phyloP scores from a whole-genome alignment of 306 rosid species.

The Castanopsis chinensis region DNA sequence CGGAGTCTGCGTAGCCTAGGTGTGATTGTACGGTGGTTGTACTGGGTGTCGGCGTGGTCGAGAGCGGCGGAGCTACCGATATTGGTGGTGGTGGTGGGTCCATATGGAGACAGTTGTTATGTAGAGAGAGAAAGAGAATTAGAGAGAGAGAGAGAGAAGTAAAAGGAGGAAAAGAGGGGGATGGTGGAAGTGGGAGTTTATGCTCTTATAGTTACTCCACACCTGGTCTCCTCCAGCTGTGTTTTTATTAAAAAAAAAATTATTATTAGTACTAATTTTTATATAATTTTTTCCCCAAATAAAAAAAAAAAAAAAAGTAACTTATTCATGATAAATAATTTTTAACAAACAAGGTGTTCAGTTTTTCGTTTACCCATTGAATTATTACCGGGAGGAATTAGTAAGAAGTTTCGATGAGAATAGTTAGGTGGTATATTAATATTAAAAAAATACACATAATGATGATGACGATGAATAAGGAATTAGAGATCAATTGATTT shows the following conservation, averaged over 20 bases:
- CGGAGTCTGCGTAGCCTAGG: conserved; percentile 58
- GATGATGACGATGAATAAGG: too few species aligned
- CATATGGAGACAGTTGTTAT: conserved; percentile 18
- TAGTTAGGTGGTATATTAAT: too few species aligned
- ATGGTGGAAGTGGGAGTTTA: not conserved
- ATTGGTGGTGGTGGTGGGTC: conserved; percentile 34
- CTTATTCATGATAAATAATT: too few species aligned
- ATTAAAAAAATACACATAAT: too few species aligned
- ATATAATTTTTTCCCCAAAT: not conserved
- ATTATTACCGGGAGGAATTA: too few species aligned
- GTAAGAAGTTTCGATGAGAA: too few species aligned
- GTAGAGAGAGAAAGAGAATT: not conserved
- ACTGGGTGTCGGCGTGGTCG: conserved; percentile 29
- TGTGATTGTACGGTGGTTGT: conserved; percentile 25
- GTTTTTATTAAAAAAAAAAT: not conserved
- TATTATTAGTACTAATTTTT: not conserved
- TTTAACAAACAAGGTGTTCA: too few species aligned
- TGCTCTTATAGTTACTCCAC: conserved; percentile 40
- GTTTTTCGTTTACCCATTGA: accelerated
- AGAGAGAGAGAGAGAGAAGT: conserved; percentile 7
- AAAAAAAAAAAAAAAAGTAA: too few species aligned
- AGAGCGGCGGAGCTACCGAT: conserved; percentile 22
- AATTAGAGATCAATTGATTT: too few species aligned
- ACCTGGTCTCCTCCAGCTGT: conserved; percentile 25
- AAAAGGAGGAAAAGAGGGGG: not conserved